Evolutionary conservation across 2,329 filamentous ascomycete species (phyloP).

Genomic region (Cytospora piceicola): DNA sequence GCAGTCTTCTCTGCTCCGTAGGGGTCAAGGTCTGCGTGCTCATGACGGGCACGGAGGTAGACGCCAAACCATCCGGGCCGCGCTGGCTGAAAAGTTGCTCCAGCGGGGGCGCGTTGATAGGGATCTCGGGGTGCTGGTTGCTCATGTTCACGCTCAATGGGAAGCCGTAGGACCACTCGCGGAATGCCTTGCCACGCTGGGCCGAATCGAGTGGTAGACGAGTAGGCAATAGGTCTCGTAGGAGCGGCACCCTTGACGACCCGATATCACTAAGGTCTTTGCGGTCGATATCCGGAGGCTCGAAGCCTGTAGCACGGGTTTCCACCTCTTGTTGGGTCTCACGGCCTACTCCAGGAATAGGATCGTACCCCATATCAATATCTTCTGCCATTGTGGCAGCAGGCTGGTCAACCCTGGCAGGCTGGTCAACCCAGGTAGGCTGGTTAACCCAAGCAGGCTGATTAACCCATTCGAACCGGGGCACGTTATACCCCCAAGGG

Average conservation of each 20-base stretch:
- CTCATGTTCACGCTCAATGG: slow-evolving; percentile 36
- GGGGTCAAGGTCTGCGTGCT: slow-evolving; percentile 46
- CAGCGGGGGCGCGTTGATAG: slow-evolving; percentile 41
- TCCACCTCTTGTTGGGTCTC: background rate
- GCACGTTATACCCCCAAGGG: slow-evolving; percentile 13
- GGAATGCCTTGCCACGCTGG: slow-evolving; percentile 31
- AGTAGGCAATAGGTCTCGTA: slow-evolving; percentile 3
- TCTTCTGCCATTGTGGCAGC: background rate
- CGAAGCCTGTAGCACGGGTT: slow-evolving; percentile 1
- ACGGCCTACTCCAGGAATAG: no score
- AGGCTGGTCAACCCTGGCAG: background rate
- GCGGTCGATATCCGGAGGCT: background rate
- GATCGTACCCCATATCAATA: no score
- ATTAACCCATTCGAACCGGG: background rate
- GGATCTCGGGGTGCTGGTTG: slow-evolving; percentile 40
- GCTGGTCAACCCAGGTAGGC: background rate
- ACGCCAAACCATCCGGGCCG: slow-evolving; percentile 31
- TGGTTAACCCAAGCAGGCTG: no score
- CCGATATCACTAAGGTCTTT: background rate
- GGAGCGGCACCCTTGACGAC: background rate
- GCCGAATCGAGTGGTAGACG: slow-evolving; percentile 6
- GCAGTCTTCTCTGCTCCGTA: slow-evolving; percentile 45
- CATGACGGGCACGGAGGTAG: slow-evolving; percentile 41
- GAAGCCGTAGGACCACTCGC: slow-evolving; percentile 38
- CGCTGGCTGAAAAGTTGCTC: slow-evolving; percentile 45